Conservation (phyloP, 805 yeast species). For the Zygotorulaspora chibaensis region DNA sequence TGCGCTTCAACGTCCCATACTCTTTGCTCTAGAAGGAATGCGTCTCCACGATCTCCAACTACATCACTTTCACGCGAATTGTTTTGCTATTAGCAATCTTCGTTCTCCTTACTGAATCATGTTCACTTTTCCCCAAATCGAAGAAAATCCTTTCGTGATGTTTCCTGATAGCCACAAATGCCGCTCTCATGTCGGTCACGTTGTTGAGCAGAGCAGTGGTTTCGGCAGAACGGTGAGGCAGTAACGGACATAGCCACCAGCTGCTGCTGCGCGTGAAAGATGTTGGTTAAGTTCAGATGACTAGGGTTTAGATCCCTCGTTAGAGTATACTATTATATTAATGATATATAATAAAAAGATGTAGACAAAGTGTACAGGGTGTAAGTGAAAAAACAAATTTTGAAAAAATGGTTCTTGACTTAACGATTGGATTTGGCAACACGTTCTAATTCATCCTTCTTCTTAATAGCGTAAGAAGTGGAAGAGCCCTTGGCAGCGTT, state of each 20-base stretch:
- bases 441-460: constrained; percentile 99
- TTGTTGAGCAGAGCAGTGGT: not conserved
- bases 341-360: constrained; percentile 20
- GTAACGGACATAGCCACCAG: too few relatives aligned
- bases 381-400: constrained; percentile 13
- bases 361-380: constrained; percentile 23
- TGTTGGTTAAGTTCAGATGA: not conserved
- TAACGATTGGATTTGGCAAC: constrained; percentile 99
- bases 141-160: not conserved
- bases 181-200: not conserved
- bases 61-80: not conserved
- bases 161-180: not conserved
- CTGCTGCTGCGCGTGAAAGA: too few relatives aligned
- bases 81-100: constrained; percentile 2
- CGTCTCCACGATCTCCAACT: not conserved
- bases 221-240: not conserved
- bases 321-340: constrained; percentile 14
- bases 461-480: constrained; percentile 99
- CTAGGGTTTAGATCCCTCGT: constrained; percentile 6
- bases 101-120: not conserved
- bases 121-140: not conserved
- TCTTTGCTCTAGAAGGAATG: not conserved
- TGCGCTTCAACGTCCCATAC: not conserved
- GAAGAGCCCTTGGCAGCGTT: constrained; percentile 99
- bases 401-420: constrained; percentile 25